Evolutionary conservation across 495 filamentous ascomycete genomes (phyloP), one percentile per base, ranked within the genome.

Genomic region (Aspergillus affinis): DNA sequence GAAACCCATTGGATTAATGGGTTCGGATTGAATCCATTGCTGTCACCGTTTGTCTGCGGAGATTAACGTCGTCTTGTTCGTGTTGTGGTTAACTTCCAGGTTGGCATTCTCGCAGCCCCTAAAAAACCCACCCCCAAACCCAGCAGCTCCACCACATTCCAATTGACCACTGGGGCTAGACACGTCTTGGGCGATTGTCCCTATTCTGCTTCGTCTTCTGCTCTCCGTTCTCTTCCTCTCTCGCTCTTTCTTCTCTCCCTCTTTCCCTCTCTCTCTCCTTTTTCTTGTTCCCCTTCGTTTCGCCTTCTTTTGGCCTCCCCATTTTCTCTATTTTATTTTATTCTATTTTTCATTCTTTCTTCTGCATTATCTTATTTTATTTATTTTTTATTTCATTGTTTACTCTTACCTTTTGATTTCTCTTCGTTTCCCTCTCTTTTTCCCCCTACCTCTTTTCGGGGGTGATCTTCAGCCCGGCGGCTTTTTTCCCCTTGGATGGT

Each of bases 401-500:
- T 32, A 32, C 45, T 47, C 46, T 57, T 63, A 57, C 68, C 61
- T 65, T 69, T 65, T 61, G 68, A 60, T 59, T 70, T 63, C 69
- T 59, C 67, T 66, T 68, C 69, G 61, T 70, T 69, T 63, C 60
- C 65, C 66, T 72, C 68, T 62, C 61, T 68, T 69, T 65, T 46
- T 55, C 60, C 60, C 61, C 57, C 65, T 90, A 62, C 69, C 68
- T 75, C 67, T 60, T 69, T 72, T 72, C 64, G 66, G 60, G 61
- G 70, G 61, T 59, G 59, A 69, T 68, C 67, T 65, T 66, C 59
- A 49, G 61, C 65, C 70, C 68, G 65, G 60, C 72, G 65, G 53
- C 65, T 72, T 75, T 75, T 49, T 41, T 41, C 36, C 36, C 36
- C 36, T 41, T 41, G 36, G 36, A 41, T 60, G 54, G 63, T 70